phyloP scores from a whole-genome alignment of 2,329 filamentous ascomycete species.

The Coniosporium tulheliwenetii region DNA sequence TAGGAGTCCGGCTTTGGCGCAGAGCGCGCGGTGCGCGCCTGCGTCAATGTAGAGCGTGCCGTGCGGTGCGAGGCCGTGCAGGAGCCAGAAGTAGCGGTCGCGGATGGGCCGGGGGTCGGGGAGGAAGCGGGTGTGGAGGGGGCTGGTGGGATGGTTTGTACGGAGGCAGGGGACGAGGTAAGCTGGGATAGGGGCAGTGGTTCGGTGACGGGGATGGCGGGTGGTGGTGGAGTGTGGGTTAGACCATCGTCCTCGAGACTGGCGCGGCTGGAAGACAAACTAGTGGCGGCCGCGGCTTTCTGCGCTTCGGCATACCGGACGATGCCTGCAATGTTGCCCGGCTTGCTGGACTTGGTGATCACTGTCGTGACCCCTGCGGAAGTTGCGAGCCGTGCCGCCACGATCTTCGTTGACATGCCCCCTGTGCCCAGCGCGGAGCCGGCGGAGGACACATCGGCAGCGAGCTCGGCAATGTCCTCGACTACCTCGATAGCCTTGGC shows the following conservation, averaged over 20 bases:
- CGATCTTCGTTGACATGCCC: slow-evolving; percentile 95
- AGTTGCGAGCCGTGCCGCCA: slow-evolving; percentile 79
- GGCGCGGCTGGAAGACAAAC: background rate
- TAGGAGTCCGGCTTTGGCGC: slow-evolving; percentile 72
- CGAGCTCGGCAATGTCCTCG: slow-evolving; percentile 67
- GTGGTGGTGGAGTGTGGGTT: slow-evolving; percentile 3
- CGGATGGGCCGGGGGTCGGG: slow-evolving; percentile 72
- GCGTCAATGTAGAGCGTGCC: slow-evolving; percentile 85
- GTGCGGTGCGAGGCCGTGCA: slow-evolving; percentile 80
- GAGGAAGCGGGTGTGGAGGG: slow-evolving; percentile 88
- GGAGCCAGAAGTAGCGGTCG: slow-evolving; percentile 92
- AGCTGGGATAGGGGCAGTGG: slow-evolving; percentile 19
- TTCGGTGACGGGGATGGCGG: slow-evolving; percentile 7
- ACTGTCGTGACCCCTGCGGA: slow-evolving; percentile 91
- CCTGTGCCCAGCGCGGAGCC: slow-evolving; percentile 84
- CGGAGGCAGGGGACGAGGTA: background rate
- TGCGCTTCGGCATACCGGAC: slow-evolving; percentile 62
- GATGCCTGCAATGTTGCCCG: slow-evolving; percentile 80
- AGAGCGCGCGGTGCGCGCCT: slow-evolving; percentile 69
- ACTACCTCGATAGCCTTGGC: slow-evolving; percentile 85
- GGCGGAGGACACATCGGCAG: slow-evolving; percentile 80
- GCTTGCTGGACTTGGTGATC: slow-evolving; percentile 86
- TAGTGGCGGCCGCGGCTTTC: slow-evolving; percentile 20
- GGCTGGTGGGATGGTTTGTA: slow-evolving; percentile 13
- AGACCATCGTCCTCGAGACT: slow-evolving; percentile 8